These are phyloP conservation scores for Pseudonitzschia pungens DNA, from an alignment of 108 stramenopile genomes.

Conservation along the genomic window DNA sequence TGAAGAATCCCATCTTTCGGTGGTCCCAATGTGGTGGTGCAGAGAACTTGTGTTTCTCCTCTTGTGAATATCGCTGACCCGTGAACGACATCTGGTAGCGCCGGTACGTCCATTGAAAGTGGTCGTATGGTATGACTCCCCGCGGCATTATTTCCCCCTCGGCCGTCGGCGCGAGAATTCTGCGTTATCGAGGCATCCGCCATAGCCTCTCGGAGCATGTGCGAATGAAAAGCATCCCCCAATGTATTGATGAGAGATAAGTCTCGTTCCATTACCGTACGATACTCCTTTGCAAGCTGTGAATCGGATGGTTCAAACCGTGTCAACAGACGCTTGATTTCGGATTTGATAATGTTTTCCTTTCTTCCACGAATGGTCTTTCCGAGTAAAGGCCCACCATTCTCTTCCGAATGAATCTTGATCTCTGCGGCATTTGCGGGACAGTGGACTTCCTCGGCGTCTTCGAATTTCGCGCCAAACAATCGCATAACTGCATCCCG, in stretches of 20 bases:
- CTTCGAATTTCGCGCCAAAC: slow-evolving; percentile 26
- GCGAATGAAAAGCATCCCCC: slow-evolving; percentile 41
- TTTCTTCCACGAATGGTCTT: slow-evolving; percentile 37
- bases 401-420: slow-evolving; percentile 28
- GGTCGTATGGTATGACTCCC: slow-evolving; percentile 41
- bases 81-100: slow-evolving; percentile 58
- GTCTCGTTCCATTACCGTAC: background rate
- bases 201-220: slow-evolving; percentile 50
- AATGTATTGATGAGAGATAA: slow-evolving; percentile 12
- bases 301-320: slow-evolving; percentile 13
- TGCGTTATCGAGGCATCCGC: slow-evolving; percentile 29
- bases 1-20: slow-evolving; percentile 55
- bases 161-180: slow-evolving; percentile 58
- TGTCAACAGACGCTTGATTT: slow-evolving; percentile 24
- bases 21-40: slow-evolving; percentile 70
- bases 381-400: slow-evolving; percentile 15
- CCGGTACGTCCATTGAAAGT: slow-evolving; percentile 28
- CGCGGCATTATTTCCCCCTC: slow-evolving; percentile 21
- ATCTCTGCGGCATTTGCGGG: background rate
- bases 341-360: slow-evolving; percentile 32
- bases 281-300: background rate
- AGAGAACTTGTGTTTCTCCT: slow-evolving; percentile 87
- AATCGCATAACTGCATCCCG: slow-evolving; percentile 18
- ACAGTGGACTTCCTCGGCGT: background rate
- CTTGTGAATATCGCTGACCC: slow-evolving; percentile 81